These are phyloP conservation scores for Durotheca rogersii DNA, from an alignment of 495 filamentous ascomycete species.

Conservation along the genomic window DNA sequence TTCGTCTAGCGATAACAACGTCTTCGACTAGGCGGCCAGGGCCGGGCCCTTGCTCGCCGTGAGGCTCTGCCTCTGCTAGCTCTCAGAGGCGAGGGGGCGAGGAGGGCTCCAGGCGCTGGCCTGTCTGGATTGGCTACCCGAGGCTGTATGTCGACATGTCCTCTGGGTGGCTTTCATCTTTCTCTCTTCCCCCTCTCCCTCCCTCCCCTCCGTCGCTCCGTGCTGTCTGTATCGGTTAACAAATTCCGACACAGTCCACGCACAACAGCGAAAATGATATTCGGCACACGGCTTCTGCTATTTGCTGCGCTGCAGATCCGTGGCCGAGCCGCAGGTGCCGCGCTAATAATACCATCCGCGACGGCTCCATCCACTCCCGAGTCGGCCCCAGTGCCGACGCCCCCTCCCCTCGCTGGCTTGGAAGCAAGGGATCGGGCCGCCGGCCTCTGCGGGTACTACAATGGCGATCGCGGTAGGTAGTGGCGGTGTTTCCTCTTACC, in stretches of 20 bases:
- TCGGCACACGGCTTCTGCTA: background rate
- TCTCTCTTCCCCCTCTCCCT: too few species aligned
- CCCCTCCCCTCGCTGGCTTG: background rate
- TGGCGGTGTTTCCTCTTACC: background rate
- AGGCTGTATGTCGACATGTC: too few species aligned
- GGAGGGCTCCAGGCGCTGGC: too few species aligned
- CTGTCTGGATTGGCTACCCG: too few species aligned
- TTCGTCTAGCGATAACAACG: too few species aligned
- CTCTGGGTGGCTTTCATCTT: too few species aligned
- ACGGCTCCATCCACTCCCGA: conserved; percentile 43
- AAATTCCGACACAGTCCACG: background rate
- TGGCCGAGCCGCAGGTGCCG: background rate
- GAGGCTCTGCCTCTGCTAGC: too few species aligned
- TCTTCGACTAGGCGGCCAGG: too few species aligned
- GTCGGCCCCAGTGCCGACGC: conserved; percentile 1
- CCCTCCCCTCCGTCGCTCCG: too few species aligned
- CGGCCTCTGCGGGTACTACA: conserved; percentile 1
- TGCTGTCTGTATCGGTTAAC: too few species aligned
- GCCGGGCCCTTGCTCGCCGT: too few species aligned
- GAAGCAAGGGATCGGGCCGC: background rate
- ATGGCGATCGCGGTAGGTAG: conserved; percentile 8
- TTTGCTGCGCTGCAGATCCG: background rate
- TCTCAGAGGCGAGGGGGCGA: too few species aligned
- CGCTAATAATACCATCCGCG: background rate
- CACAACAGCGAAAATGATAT: background rate